Conservation (phyloP, 129 eudicot species). For the Calendula officinalis region DNA sequence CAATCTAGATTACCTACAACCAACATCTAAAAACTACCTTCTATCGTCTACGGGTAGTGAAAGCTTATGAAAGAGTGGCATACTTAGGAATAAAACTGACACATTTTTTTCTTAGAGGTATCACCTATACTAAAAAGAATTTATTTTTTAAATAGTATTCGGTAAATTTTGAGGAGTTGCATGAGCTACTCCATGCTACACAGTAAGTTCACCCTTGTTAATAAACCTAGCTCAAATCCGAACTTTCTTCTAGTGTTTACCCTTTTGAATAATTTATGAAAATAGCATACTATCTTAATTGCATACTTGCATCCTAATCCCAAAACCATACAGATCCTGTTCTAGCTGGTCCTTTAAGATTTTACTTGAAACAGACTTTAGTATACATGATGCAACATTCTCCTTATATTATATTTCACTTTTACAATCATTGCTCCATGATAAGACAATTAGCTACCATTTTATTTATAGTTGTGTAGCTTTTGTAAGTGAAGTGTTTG, state of each 20-base stretch:
- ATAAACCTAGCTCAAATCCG: slow-evolving; percentile 5
- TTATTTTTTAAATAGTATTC: too few relatives aligned
- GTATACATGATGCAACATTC: background rate
- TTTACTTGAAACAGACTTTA: slow-evolving; percentile 8
- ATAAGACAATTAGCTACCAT: slow-evolving; percentile 20
- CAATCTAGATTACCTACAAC: background rate
- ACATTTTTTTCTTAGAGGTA: too few relatives aligned
- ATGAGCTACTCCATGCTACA: too few relatives aligned
- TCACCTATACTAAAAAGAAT: too few relatives aligned
- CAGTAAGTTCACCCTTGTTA: too few relatives aligned
- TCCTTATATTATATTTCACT: slow-evolving; percentile 9
- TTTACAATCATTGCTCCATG: slow-evolving; percentile 20
- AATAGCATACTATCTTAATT: background rate
- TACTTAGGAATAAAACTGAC: too few relatives aligned
- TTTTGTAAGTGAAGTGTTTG: slow-evolving; percentile 39
- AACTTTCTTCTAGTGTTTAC: background rate
- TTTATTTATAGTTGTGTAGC: slow-evolving; percentile 10
- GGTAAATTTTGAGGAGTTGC: too few relatives aligned
- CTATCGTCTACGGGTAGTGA: background rate
- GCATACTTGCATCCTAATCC: background rate
- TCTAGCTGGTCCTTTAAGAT: background rate
- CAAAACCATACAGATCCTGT: background rate
- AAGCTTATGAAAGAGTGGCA: background rate
- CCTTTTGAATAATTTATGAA: slow-evolving; percentile 3
- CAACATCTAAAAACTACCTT: background rate